Base-by-base conservation (phyloP, 441 rosid genomes). In the Capsella rubella region DNA sequence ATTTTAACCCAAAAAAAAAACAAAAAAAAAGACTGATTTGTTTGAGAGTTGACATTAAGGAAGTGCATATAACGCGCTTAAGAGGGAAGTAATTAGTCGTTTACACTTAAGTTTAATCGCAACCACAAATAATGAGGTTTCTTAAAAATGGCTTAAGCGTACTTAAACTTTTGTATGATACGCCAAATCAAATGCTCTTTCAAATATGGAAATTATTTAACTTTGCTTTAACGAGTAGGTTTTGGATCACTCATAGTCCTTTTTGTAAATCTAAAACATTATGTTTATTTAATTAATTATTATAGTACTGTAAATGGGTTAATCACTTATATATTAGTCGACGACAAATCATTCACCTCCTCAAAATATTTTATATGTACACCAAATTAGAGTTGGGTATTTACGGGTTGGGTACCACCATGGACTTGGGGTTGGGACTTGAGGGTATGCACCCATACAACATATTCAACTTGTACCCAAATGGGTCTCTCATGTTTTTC, bases 111-210 rank as follows among this genome's bases (percentile, higher is more conserved):
- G 68, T 52, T 16, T 60, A 52, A 53, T 45, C 3, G 45, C 34
- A 61, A 45, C 65, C 74, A 75, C 74, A 25, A 51, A 47, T 14
- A 56, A 51, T 37, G 63, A 32, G 0, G 13, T 75, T 52, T 45
- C 69, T 60, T 25, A 32, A 75, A 75, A 43, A 12, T 60, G 43
- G 42, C 69, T 67, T 61, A 61, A 52, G 55, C 51, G 43, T 45
- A 68, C 69, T 67, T 59, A 43, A 34, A 42, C 64, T 75, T 61
- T 34, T 61, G 45, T 49, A 69, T 62, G 58, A 68, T 61, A 34
- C 43, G 79, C 79, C 74, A 61, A 75, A 62, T 75, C 37, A 43
- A 61, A 45, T 68, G 64, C 51, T 18, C 57, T 68, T 14, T 68
- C 69, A 52, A 75, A 60, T 75, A 40, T 60, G 56, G 79, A 68